phyloP scores from a whole-genome alignment of 768 basidiomycete species.

The Serendipita indica region DNA sequence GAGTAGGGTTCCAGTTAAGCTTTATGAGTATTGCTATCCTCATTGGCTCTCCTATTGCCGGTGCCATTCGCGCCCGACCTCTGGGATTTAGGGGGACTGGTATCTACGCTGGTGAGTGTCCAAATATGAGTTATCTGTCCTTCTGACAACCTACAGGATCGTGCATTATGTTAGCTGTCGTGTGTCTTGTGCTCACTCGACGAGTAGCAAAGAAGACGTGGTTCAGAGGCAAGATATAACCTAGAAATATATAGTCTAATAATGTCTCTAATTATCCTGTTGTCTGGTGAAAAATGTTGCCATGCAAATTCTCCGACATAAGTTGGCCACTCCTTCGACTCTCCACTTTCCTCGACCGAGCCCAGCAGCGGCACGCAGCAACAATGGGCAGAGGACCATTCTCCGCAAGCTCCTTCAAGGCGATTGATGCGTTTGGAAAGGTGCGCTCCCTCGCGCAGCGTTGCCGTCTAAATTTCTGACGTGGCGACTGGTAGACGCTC shows the following conservation, averaged over 20 bases:
- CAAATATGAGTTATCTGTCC: background rate
- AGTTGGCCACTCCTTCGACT: background rate
- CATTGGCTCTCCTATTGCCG: slow-evolving; percentile 14
- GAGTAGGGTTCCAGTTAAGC: slow-evolving; percentile 14
- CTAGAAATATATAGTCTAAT: background rate
- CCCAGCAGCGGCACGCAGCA: background rate
- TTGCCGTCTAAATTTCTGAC: background rate
- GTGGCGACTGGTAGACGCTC: slow-evolving; percentile 52
- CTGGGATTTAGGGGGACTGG: slow-evolving; percentile 9
- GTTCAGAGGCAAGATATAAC: background rate
- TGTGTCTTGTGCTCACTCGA: background rate
- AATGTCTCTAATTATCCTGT: background rate
- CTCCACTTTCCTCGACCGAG: background rate
- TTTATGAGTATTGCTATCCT: slow-evolving; percentile 11
- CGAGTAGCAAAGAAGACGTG: background rate
- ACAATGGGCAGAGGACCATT: slow-evolving; percentile 27
- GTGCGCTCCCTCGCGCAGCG: slow-evolving; percentile 28
- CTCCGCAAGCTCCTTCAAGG: slow-evolving; percentile 39
- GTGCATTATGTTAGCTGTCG: background rate
- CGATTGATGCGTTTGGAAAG: slow-evolving; percentile 99
- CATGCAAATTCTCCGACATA: background rate
- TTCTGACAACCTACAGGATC: background rate
- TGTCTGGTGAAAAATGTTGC: background rate
- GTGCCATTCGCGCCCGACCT: slow-evolving; percentile 10
- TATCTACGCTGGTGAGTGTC: slow-evolving; percentile 12